Conservation (phyloP, 2,329 filamentous ascomycete species). For the Kalaharituber pfeilii region DNA sequence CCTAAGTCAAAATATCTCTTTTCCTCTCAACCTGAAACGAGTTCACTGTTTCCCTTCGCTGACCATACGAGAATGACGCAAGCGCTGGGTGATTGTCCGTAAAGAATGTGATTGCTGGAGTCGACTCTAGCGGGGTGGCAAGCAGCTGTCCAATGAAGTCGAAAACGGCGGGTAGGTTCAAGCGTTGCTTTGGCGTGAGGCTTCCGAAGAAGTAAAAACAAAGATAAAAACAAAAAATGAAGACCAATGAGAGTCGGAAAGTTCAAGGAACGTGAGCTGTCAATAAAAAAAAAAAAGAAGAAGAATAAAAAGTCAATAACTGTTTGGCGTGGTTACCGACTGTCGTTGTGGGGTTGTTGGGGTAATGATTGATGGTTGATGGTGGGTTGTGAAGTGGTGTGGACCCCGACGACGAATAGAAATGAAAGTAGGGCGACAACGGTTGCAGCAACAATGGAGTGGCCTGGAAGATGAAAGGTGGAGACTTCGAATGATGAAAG, state of each 20-base stretch:
- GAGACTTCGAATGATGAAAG: background rate
- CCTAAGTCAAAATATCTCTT: too few relatives aligned
- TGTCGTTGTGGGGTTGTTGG: background rate
- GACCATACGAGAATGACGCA: background rate
- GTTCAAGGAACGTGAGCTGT: background rate
- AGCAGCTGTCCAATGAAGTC: background rate
- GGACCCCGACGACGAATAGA: background rate
- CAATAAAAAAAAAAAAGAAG: background rate
- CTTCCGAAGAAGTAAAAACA: background rate
- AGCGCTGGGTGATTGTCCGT: background rate
- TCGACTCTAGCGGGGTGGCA: background rate
- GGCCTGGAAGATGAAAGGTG: background rate
- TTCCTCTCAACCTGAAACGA: too few relatives aligned
- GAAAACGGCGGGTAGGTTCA: background rate
- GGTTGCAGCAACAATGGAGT: background rate
- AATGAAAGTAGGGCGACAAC: background rate
- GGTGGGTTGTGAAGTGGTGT: background rate
- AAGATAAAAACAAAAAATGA: too few relatives aligned
- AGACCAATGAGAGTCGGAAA: background rate
- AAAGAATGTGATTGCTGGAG: background rate
- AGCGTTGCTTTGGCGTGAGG: conserved; percentile 1
- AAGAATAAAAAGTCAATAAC: background rate
- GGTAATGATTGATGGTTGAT: background rate
- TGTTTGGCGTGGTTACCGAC: background rate
- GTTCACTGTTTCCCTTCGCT: too few relatives aligned